Evolutionary conservation across 2,329 filamentous ascomycete genomes (phyloP), one percentile per base, ranked within the genome.

Genomic region (Zymoseptoria pseudotritici): DNA sequence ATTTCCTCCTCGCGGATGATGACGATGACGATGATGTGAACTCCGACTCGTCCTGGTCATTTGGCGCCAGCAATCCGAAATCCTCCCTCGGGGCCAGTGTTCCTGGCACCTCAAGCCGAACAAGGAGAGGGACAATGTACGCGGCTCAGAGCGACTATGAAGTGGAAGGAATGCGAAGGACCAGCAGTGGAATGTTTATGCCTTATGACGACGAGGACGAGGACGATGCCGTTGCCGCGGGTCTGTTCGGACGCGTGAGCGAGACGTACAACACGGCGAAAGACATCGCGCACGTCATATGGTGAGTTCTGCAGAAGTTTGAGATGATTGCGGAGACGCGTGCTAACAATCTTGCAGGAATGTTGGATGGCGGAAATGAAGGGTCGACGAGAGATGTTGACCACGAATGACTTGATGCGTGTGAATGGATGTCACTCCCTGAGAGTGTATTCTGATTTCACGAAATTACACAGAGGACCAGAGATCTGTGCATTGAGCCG

Each of bases 141-240:
- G 57, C 67, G 54, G 29, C 60, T 49, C 62, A 73, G 42, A 56
- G 53, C 53, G 56, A 65, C 24, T 61, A 83, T 10, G 81, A 85
- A 29, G 79, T 85, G 53, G 82, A 84, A 50, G 78, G 82, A 56
- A 86, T 95, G 79, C 85, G 87, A 63, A 83, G 91, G 66, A 95
- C 90, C 20, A 80, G 86, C 55, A 94, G 90, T 49, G 91, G 91
- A 66, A 95, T 96, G 90, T 88, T 96, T 69, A 92, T 95, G 88
- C 90, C 91, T 7, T 88, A 87, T 67, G 89, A 91, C 67, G 63
- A 69, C 17, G 88, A 91, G 67, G 85, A 85, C 61, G 89, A 91
- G 65, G 80, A 83, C 74, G 71, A 80, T 50, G 74, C 78, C 2
- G 70, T 73, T 59, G 75, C 77, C 7, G 75, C 80, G 56, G 87